Evolutionary conservation across 495 filamentous ascomycete genomes (phyloP), one percentile per base, ranked within the genome.

Genomic region (Tuber borchii): DNA sequence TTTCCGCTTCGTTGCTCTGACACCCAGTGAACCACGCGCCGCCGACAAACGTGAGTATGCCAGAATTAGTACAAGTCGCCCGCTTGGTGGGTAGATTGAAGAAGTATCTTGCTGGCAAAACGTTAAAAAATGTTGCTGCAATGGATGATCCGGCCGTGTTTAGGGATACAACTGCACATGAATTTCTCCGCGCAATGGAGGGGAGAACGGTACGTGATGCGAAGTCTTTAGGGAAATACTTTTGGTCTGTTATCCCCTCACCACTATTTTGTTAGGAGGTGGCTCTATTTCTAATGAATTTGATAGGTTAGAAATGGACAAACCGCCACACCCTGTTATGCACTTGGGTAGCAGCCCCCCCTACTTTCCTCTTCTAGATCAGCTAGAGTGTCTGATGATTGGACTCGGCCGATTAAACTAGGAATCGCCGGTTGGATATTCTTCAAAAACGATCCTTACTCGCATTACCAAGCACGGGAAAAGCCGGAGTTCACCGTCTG

Each of bases 211-310:
- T 86, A 1, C 61, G 74, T 72, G 78, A 48, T 56, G 75, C 92
- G 4, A 90, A 90, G 0, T 92, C 91, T 75, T 95, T 97, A 83
- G 95, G 95, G 31, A 99, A 98, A 88, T 97, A 97, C 82, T 97
- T 98, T 83, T 99, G 95, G 92, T 88, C 77, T 40, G 84, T 77
- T 6, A 6, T 44, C 40, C 65, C 6, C n/a, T 51, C 51, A 40
- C 34, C n/a, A 31, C 79, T 70, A 17, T 6, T 1, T 22, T 9
- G 5, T 61, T n/a, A 22, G 17, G 46, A 34, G 43, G 22, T 46
- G 39, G 31, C 22, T 46, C 72, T 71, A 69, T 44, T 48, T 73
- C 70, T 71, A 39, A 79, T 5, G 16, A 26, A 34, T 19, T 19
- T 26, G 72, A 71, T 26, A 86, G 85, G 87, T 80, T 88, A 71